A percentile compares a stretch with the other conserved stretches of the same genome.
These are phyloP conservation scores for Naganishia onofrii DNA, from an alignment of 768 basidiomycete species.

Conservation along the genomic window DNA sequence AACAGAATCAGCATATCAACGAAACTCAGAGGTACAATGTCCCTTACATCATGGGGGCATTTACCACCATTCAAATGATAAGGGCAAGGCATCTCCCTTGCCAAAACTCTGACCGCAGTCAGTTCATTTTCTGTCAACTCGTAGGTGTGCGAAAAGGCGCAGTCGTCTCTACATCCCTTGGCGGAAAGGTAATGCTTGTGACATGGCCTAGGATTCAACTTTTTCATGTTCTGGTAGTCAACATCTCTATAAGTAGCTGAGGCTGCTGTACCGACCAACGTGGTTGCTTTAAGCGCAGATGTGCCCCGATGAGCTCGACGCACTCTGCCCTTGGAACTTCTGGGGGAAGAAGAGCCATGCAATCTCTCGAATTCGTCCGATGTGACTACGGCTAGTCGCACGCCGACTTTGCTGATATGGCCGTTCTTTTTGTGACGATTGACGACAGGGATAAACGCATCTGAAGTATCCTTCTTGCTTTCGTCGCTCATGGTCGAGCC, in stretches of 20 bases:
- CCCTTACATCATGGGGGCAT: constrained; percentile 12
- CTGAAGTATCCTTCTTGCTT: neutral
- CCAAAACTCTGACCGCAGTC: constrained; percentile 18
- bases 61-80: constrained; percentile 20
- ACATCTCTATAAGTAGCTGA: constrained; percentile 3
- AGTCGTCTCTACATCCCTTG: constrained; percentile 6
- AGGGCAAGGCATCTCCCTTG: constrained; percentile 27
- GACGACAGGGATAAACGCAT: constrained; percentile 13
- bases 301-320: neutral
- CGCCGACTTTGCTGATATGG: constrained; percentile 17
- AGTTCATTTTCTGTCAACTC: constrained; percentile 25
- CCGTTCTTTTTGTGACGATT: constrained; percentile 16
- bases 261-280: neutral
- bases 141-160: constrained; percentile 23
- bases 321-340: neutral
- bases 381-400: constrained; percentile 8
- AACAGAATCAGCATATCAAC: neutral
- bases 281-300: neutral
- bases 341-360: neutral
- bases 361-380: constrained; percentile 14
- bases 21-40: neutral
- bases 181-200: constrained; percentile 28
- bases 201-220: constrained; percentile 27
- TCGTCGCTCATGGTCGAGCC: neutral
- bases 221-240: constrained; percentile 29